Evolutionary conservation across 495 filamentous ascomycete genomes (phyloP).

Genomic region (Mytilinidion resinicola): DNA sequence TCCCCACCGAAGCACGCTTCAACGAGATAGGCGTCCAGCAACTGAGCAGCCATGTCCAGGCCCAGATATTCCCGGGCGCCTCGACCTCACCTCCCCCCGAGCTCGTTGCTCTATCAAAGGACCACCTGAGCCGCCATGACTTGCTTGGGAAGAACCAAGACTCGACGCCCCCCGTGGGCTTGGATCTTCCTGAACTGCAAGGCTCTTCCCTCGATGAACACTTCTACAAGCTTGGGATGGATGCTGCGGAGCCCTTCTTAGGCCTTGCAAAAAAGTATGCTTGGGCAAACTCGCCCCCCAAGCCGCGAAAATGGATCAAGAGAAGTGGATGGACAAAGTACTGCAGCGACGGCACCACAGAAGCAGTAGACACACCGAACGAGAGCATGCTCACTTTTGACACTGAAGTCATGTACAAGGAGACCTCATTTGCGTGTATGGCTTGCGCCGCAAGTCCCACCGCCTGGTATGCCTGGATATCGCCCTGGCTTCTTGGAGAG

Average conservation of each 20-base stretch:
- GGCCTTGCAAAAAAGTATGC: conserved; percentile 67
- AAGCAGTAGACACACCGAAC: conserved; percentile 67
- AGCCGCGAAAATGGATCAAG: conserved; percentile 72
- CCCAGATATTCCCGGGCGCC: conserved; percentile 71
- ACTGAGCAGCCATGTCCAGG: conserved; percentile 70
- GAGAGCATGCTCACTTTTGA: conserved; percentile 86
- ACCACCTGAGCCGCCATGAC: conserved; percentile 81
- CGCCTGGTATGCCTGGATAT: conserved; percentile 96
- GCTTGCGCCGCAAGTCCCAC: conserved; percentile 82
- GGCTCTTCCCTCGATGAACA: conserved; percentile 87
- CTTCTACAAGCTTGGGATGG: conserved; percentile 83
- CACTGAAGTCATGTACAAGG: conserved; percentile 93
- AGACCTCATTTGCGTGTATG: conserved; percentile 89
- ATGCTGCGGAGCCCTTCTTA: conserved; percentile 84
- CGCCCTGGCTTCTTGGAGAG: conserved; percentile 88
- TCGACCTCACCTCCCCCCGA: conserved; percentile 54
- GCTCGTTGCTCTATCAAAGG: conserved; percentile 68
- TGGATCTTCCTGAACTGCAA: conserved; percentile 74
- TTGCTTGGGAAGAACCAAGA: conserved; percentile 86
- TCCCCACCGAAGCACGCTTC: conserved; percentile 58
- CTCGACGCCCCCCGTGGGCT: conserved; percentile 65
- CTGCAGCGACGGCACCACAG: conserved; percentile 59
- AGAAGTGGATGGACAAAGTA: conserved; percentile 95
- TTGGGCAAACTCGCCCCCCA: conserved; percentile 56
- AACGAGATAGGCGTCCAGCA: conserved; percentile 96